Evolutionary conservation across 371 early-diverging fungal genomes (phyloP).

Genomic region (Mortierella sp.): DNA sequence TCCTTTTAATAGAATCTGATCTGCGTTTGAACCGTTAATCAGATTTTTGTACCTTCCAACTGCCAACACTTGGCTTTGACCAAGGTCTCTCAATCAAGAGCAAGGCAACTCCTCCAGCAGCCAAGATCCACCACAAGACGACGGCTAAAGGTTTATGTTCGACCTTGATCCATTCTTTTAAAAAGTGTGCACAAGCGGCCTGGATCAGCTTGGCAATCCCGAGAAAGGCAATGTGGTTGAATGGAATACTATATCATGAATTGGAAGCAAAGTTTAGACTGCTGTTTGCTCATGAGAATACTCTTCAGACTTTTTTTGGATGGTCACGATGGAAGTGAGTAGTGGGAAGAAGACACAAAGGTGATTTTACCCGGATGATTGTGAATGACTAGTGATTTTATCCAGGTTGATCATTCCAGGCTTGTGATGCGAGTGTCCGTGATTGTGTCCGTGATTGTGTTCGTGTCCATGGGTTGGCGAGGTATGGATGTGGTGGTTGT

Average conservation of each 20-base stretch:
- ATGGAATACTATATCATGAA: slow-evolving; percentile 38
- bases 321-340: too few species aligned
- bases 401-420: slow-evolving; percentile 56
- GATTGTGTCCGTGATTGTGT: slow-evolving; percentile 25
- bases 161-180: slow-evolving; percentile 45
- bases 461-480: slow-evolving; percentile 16
- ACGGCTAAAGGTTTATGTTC: slow-evolving; percentile 38
- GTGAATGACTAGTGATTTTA: slow-evolving; percentile 48
- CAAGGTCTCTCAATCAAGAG: slow-evolving; percentile 46
- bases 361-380: slow-evolving; percentile 36
- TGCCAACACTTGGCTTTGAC: slow-evolving; percentile 20
- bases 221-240: slow-evolving; percentile 55
- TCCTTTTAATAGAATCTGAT: slow-evolving; percentile 2
- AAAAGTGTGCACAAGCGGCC: slow-evolving; percentile 46
- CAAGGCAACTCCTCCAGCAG: slow-evolving; percentile 22
- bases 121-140: slow-evolving; percentile 32
- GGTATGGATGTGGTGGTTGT: slow-evolving; percentile 19
- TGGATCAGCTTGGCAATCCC: slow-evolving; percentile 52
- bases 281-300: background rate
- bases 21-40: background rate
- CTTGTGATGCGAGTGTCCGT: slow-evolving; percentile 36
- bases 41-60: slow-evolving; percentile 36
- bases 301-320: too few species aligned
- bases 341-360: background rate
- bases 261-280: background rate